Evolutionary conservation across 2,329 filamentous ascomycete genomes (phyloP), one percentile per base, ranked within the genome.

Genomic region (Ophiostoma montium): DNA sequence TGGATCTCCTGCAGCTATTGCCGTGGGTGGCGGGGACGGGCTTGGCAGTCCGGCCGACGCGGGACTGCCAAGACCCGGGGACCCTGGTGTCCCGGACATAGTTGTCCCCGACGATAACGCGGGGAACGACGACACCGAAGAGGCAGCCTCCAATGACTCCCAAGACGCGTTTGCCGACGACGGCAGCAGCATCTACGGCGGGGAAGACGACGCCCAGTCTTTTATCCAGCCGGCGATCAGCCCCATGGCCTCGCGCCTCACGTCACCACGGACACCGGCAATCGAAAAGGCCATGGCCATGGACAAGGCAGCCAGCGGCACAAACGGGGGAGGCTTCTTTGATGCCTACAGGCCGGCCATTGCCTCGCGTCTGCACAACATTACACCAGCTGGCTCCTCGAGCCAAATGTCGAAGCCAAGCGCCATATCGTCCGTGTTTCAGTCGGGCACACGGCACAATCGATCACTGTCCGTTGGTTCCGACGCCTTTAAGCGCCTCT

Each of bases 161-260:
- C 35, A 18, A 2, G 49, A 41, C 2, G 38, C 30, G 12, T 23
- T 48, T 11, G 42, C 35, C 41, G 67, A 69, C 35, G 65, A 65
- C 38, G 50, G 16, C 33, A 51, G 52, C 43, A 51, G 43, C 36
- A 51, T 57, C 27, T 67, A 68, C 30, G 65, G 66, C 44, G 70
- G 74, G 42, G 66, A 73, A 50, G 75, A 79, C 56, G 74, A 74
- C 54, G 76, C 72, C 5, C 74, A 77, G 55, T 76, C 75, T 8
- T 69, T 80, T 42, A 68, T 82, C 46, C 76, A 77, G 58, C 74
- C 75, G 2, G 68, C 75, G 21, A 70, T 82, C 54, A 80, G 75
- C 58, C 67, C 69, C 7, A 66, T 67, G 19, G 77, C 76, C 9
- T 75, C 73, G 5, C 71, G 75, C 43, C 63, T 80, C 35, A 74